Conservation (phyloP, 1,284 basidiomycete genomes). For the Marasmius tenuissimus region DNA sequence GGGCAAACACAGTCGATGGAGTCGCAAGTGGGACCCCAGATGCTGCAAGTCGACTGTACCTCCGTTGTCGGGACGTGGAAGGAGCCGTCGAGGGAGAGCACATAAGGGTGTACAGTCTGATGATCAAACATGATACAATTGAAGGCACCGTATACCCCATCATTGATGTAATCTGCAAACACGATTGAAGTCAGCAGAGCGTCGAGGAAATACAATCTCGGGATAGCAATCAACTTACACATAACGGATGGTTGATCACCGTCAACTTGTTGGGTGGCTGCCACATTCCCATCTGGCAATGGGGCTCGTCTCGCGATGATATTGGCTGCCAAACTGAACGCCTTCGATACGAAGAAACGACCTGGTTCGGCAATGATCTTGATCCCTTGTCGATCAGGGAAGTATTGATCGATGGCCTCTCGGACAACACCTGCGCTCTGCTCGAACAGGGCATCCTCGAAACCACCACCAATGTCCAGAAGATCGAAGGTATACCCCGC, state of each 20-base stretch:
- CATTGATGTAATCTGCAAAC: slow-evolving; percentile 89
- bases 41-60: slow-evolving; percentile 38
- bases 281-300: slow-evolving; percentile 20
- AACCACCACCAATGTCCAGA: slow-evolving; percentile 3
- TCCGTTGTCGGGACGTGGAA: slow-evolving; percentile 43
- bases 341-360: slow-evolving; percentile 89
- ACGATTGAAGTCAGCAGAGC: slow-evolving; percentile 2
- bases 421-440: slow-evolving; percentile 75
- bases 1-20: slow-evolving; percentile 84
- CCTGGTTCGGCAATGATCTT: slow-evolving; percentile 97
- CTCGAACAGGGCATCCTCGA: slow-evolving; percentile 90
- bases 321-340: slow-evolving; percentile 92
- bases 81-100: slow-evolving; percentile 52
- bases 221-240: slow-evolving; percentile 58
- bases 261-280: slow-evolving; percentile 31
- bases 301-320: slow-evolving; percentile 88
- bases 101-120: slow-evolving; percentile 83
- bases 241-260: slow-evolving; percentile 67
- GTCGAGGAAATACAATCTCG: slow-evolving; percentile 11
- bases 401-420: slow-evolving; percentile 77
- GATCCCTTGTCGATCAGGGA: slow-evolving; percentile 78
- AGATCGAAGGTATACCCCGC: slow-evolving; percentile 79
- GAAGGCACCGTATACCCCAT: slow-evolving; percentile 97
- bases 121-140: slow-evolving; percentile 97
- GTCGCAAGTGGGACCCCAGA: slow-evolving; percentile 82